These are phyloP conservation scores for Spatholobus suberectus DNA, from an alignment of 306 rosid species.

Conservation along the genomic window DNA sequence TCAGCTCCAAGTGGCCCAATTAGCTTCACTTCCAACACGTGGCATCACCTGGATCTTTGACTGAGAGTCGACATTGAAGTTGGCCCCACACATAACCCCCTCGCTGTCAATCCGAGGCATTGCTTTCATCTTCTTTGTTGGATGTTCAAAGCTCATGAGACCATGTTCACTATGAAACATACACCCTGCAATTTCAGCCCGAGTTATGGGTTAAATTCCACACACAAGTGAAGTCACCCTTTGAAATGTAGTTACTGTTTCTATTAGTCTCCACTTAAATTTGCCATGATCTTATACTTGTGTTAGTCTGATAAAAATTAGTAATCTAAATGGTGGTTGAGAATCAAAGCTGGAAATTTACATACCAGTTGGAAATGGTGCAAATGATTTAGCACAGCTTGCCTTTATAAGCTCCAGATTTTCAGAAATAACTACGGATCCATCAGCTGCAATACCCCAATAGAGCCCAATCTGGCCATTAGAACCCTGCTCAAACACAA, in stretches of 20 bases:
- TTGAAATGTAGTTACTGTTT: background rate
- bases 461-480: conserved; percentile 64
- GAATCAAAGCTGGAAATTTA: too few relatives aligned
- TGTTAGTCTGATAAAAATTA: too few relatives aligned
- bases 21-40: conserved; percentile 98
- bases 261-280: background rate
- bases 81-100: conserved; percentile 94
- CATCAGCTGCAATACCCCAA: conserved; percentile 93
- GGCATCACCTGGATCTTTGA: conserved; percentile 74
- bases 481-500: conserved; percentile 64
- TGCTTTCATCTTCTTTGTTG: conserved; percentile 88
- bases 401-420: conserved; percentile 67
- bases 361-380: conserved; percentile 90
- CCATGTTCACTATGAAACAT: conserved; percentile 92
- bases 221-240: background rate
- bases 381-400: conserved; percentile 90
- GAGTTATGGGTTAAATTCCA: background rate
- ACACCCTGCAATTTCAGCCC: conserved; percentile 65
- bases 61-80: conserved; percentile 82
- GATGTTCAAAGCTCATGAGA: conserved; percentile 82
- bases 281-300: too few relatives aligned
- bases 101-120: conserved; percentile 95
- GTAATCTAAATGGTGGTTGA: too few relatives aligned
- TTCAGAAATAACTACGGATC: conserved; percentile 78
- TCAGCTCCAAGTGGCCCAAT: conserved; percentile 80